Evolutionary conservation across 352 stramenopile species (phyloP), one percentile per base, ranked within the genome.

Genomic region (Pythium monospermum): DNA sequence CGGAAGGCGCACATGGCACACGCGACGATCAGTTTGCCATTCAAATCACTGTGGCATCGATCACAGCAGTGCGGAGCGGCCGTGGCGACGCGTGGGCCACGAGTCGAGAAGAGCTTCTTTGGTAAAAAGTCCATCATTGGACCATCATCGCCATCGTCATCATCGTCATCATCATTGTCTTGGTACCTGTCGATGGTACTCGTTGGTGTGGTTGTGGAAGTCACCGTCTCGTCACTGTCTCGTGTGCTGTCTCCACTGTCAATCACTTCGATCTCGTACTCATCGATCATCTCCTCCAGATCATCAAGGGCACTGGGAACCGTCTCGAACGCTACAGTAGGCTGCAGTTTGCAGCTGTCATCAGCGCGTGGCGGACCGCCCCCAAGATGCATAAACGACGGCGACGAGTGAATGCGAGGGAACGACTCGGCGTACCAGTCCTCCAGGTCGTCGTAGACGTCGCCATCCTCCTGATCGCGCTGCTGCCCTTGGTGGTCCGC

Each of bases 11-110:
- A 90, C 15, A 37, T 52, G 6, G 55, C 49, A 23, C 78, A 90
- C 6, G 46, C 53, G 3, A 79, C 68, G 31, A 90, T 64, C 39
- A 90, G 59, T 45, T 86, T 87, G 8, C 68, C 51, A 40, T 90
- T 86, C 35, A 86, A 36, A 33, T 87, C 76, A 45, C 78, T 90
- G 36, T 69, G 76, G 51, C 78, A 90, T 4, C 52, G 60, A 30
- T 69, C 57, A 13, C 78, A 89, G 38, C 53, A 62, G 41, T 47
- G 47, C 36, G 42, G 15, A 13, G 31, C 19, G 16, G 23, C n/a
- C 11, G 25, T 18, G 4, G 23, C n/a, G 7, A 21, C 40, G 22
- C 11, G 12, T 12, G 10, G 8, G 11, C 19, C 23, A 3, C 42
- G 50, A 1, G 26, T 31, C 25, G 51, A 36, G 11, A 47, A 33